phyloP scores from a whole-genome alignment of 768 basidiomycete species.

The Steccherinum ochraceum region DNA sequence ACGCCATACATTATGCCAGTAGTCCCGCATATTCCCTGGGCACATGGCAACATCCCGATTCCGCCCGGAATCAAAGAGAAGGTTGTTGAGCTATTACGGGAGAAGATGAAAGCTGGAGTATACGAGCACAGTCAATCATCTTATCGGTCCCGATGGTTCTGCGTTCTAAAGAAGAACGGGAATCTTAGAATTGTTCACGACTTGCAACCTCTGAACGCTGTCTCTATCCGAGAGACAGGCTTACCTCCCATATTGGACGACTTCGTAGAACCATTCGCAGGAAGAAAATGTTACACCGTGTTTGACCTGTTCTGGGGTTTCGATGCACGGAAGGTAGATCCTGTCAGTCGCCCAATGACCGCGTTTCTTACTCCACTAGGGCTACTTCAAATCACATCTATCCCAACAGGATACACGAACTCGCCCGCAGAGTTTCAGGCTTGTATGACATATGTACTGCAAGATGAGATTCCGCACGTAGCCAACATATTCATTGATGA shows the following conservation, averaged over 20 bases:
- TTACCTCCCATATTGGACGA: slow-evolving; percentile 27
- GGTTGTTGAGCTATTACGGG: slow-evolving; percentile 24
- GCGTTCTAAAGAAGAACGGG: slow-evolving; percentile 30
- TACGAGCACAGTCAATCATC: slow-evolving; percentile 31
- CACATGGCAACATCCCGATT: slow-evolving; percentile 27
- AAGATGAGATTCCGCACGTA: slow-evolving; percentile 17
- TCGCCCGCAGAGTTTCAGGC: slow-evolving; percentile 17
- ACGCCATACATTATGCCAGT: slow-evolving; percentile 24
- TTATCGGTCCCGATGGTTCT: slow-evolving; percentile 33
- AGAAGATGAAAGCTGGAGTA: slow-evolving; percentile 29
- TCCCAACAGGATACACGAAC: slow-evolving; percentile 17
- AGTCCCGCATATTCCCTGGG: slow-evolving; percentile 31
- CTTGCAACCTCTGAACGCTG: slow-evolving; percentile 31
- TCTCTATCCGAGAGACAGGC: slow-evolving; percentile 32
- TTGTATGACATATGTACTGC: slow-evolving; percentile 15
- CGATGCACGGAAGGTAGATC: slow-evolving; percentile 10
- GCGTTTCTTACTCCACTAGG: slow-evolving; percentile 15
- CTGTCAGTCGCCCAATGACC: slow-evolving; percentile 9
- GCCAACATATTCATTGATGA: slow-evolving; percentile 20
- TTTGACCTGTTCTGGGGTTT: slow-evolving; percentile 12
- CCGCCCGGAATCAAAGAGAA: slow-evolving; percentile 25
- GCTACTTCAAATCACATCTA: slow-evolving; percentile 2
- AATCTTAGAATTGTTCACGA: slow-evolving; percentile 28
- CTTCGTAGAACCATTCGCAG: slow-evolving; percentile 20
- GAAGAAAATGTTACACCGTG: slow-evolving; percentile 7